phyloP scores from a whole-genome alignment of 2,329 filamentous ascomycete species.

The Trichothecium sympodiale region DNA sequence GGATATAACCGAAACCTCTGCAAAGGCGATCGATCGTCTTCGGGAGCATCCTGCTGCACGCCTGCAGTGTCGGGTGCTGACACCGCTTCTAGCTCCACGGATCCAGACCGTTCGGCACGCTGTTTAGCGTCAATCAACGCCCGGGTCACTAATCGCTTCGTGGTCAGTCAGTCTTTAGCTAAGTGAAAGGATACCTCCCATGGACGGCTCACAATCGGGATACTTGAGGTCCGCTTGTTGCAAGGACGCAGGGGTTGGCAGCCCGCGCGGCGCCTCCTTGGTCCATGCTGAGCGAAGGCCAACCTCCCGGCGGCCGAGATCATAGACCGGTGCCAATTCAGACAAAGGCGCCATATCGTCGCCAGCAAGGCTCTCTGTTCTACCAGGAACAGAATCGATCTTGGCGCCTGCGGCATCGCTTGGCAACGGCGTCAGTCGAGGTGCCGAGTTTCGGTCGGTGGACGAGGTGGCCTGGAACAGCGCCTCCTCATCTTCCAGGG shows the following conservation, averaged over 20 bases:
- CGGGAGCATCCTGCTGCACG: conserved; percentile 11
- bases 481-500: conserved; percentile 32
- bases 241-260: conserved; percentile 8
- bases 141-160: conserved; percentile 52
- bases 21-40: conserved; percentile 45
- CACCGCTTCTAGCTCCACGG: background rate
- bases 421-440: conserved; percentile 1
- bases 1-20: conserved; percentile 69
- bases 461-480: conserved; percentile 21
- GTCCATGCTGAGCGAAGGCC: background rate
- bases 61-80: conserved; percentile 6
- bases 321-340: background rate
- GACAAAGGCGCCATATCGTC: conserved; percentile 4
- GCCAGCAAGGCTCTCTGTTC: conserved; percentile 5
- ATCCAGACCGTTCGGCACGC: background rate
- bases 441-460: conserved; percentile 8
- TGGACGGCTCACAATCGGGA: conserved; percentile 38
- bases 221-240: conserved; percentile 25
- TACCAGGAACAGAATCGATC: conserved; percentile 14
- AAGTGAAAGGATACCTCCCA: background rate
- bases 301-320: background rate
- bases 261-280: conserved; percentile 1
- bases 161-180: conserved; percentile 42
- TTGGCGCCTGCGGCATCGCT: conserved; percentile 6
- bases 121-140: conserved; percentile 19